Evolutionary conservation across 1,284 basidiomycete species (phyloP), one percentile per base, ranked within the genome.

Genomic region (Bjerkandera adusta): DNA sequence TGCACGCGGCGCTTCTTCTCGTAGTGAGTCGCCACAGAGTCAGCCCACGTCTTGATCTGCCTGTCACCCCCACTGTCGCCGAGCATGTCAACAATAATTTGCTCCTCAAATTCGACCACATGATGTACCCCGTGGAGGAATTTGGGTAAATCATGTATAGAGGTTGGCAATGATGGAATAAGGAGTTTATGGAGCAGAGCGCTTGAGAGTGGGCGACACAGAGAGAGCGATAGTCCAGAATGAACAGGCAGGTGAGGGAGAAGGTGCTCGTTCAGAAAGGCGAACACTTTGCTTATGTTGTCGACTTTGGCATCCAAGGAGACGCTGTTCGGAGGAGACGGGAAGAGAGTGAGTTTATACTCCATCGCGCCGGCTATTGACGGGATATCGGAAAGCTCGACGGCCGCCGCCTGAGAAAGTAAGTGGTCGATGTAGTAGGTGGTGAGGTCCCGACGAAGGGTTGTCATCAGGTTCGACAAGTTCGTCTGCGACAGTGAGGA

Each of bases 181-280:
- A 93, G 71, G 20, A 92, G 63, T 51, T 79, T 71, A 40, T 78
- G 74, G 33, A 93, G 71, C 12, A 92, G 59, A 16, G 79, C 78
- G 3, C 64, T 69, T 4, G 75, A 74, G 24, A 85, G 56, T 3
- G 83, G 78, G 56, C 77, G 81, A 62, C 68, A 71, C 1, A 90
- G 67, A 10, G 77, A 76, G 36, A 68, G 73, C 24, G 68, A 62
- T 53, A 88, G 82, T 1, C 61, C 53, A 36, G 79, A 70, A 0
- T 71, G 48, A 1, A 60, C 43, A 5, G 86, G 85, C 18, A 91
- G 66, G 45, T 67, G 62, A 3, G 74, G 67, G 54, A 88, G 75
- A 4, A 90, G 57, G 48, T 79, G 67, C 0, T 65, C 59, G 35
- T 68, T 67, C 21, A 89, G 66, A 60, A 89, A 89, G 20, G 70